A percentile compares a stretch with the other conserved stretches of the same genome.
Evolutionary conservation across 768 basidiomycete species (phyloP).

Genomic region (Amylocystis lapponica): DNA sequence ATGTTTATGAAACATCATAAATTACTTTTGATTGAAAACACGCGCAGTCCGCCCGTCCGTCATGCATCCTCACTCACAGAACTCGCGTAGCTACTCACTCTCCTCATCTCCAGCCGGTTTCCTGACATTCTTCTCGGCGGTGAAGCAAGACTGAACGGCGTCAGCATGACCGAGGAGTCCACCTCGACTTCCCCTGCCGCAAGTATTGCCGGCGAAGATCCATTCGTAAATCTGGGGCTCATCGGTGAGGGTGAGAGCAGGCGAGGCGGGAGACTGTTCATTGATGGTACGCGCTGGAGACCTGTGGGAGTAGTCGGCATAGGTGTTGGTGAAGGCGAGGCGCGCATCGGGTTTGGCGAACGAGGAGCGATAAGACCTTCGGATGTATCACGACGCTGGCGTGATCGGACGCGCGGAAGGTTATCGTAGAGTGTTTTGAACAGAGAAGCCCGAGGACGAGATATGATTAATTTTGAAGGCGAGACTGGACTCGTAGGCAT

Average conservation of each 20-base stretch:
- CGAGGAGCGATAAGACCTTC: conserved; percentile 71
- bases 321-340: conserved; percentile 12
- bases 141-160: conserved; percentile 33
- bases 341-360: conserved; percentile 24
- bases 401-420: conserved; percentile 38
- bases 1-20: too few relatives aligned
- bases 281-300: conserved; percentile 11
- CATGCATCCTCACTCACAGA: too few relatives aligned
- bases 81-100: conserved; percentile 11
- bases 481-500: conserved; percentile 18
- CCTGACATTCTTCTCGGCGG: conserved; percentile 32
- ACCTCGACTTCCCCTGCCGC: not conserved
- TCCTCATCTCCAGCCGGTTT: conserved; percentile 14
- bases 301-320: conserved; percentile 10
- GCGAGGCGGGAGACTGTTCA: conserved; percentile 15
- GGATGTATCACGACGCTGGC: conserved; percentile 41
- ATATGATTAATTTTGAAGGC: conserved; percentile 22
- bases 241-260: conserved; percentile 13
- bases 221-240: conserved; percentile 5
- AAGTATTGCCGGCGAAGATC: not conserved
- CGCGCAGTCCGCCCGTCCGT: too few relatives aligned
- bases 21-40: too few relatives aligned
- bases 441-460: conserved; percentile 49
- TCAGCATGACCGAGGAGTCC: not conserved
- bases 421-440: conserved; percentile 60